phyloP scores from a whole-genome alignment of 1,139 yeast genomes.

The Blastobotrys arbuscula region DNA sequence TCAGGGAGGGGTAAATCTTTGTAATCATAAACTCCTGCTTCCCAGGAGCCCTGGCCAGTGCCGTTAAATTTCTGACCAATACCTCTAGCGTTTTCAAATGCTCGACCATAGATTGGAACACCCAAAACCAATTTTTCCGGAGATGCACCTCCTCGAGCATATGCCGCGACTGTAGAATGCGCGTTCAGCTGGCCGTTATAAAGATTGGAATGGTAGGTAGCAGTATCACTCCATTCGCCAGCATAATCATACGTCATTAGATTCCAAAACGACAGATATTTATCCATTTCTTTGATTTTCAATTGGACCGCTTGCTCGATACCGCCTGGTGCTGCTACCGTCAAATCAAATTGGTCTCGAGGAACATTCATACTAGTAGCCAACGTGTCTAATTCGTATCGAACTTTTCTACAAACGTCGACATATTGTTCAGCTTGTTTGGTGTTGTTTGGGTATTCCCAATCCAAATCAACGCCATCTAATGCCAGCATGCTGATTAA shows the following conservation, averaged over 20 bases:
- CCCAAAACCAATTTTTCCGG: constrained; percentile 64
- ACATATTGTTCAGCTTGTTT: constrained; percentile 46
- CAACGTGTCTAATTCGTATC: constrained; percentile 39
- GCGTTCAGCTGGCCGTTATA: constrained; percentile 47
- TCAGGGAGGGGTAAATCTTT: constrained; percentile 45
- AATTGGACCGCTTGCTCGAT: constrained; percentile 41
- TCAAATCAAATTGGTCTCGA: constrained; percentile 42
- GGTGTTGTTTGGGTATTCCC: constrained; percentile 73
- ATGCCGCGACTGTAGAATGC: constrained; percentile 46
- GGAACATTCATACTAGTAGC: constrained; percentile 31
- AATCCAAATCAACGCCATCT: constrained; percentile 90
- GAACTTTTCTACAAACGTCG: constrained; percentile 41
- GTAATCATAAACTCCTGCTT: constrained; percentile 49
- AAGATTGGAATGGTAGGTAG: constrained; percentile 69
- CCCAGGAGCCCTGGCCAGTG: constrained; percentile 42
- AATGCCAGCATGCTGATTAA: constrained; percentile 54
- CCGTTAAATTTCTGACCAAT: constrained; percentile 45
- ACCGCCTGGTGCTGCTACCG: constrained; percentile 76
- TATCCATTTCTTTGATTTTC: constrained; percentile 49
- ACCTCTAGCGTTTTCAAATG: constrained; percentile 46
- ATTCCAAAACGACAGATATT: constrained; percentile 64
- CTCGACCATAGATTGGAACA: constrained; percentile 83
- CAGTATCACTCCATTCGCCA: constrained; percentile 65
- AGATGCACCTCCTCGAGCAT: constrained; percentile 41
- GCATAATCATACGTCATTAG: constrained; percentile 86